Base-by-base conservation (phyloP, 1,284 basidiomycete genomes). In the Cutaneotrichosporon curvatum region DNA sequence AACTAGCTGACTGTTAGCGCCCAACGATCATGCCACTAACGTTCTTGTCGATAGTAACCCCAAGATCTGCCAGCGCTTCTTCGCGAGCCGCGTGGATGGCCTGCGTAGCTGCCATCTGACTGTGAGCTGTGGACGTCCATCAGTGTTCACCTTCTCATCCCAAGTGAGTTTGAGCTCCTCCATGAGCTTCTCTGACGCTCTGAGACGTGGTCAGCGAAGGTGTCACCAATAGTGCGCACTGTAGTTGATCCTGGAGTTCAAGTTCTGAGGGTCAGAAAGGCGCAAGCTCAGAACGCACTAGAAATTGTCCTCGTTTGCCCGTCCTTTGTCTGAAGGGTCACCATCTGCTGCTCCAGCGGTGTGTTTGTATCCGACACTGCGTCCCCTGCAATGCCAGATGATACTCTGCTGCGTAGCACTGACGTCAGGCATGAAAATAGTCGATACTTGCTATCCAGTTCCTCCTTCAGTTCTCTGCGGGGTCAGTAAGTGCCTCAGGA, bases 31-130 rank as follows among this genome's bases (percentile, higher is more conserved):
- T n/a, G n/a, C n/a, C n/a, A n/a, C n/a, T n/a, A n/a, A 63, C 80
- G 63, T 91, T 86, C 79, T 92, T 96, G 72, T 97, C 92, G 49
- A 98, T 89, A 32, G 88, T 87, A 68, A 98, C 97, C 41, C 94
- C 94, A 53, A 98, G 75, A 73, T 97, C 94, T 72, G 98, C 95
- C 40, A 98, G 73, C 4, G 94, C 95, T 76, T 91, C 84, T 75
- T 98, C 94, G 53, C 94, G 80, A 73, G 97, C 90, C 62, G 86
- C 87, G 73, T 97, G 92, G 36, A 97, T 89, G 66, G 87, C 85
- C 66, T 94, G 87, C 14, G 94, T 97, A 66, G 87, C 81, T 58
- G 77, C 73, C 76, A 98, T 62, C 55, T 51, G 37, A 10, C 15
- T 19, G n/a, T 50, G 45, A 45, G 43, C 25, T 10, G 7, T 30